These are phyloP conservation scores for Sporormia fimetaria DNA, from an alignment of 495 filamentous ascomycete species.

Conservation along the genomic window DNA sequence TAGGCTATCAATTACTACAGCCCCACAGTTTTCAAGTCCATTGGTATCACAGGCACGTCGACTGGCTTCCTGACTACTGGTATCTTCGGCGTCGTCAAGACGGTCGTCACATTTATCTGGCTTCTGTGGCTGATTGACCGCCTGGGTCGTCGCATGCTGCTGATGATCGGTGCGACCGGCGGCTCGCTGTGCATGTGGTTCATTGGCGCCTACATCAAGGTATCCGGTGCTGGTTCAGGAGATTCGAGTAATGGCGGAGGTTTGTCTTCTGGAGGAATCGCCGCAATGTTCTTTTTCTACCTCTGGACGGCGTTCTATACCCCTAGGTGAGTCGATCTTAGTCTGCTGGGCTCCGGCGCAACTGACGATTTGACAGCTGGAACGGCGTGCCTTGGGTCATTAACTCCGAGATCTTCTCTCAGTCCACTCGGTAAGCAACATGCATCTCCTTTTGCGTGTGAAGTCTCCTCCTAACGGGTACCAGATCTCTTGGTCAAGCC, in stretches of 20 bases:
- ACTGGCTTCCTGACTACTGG: constrained; percentile 25
- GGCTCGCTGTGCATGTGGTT: constrained; percentile 49
- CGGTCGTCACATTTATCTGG: constrained; percentile 49
- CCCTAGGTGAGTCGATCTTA: too few species aligned
- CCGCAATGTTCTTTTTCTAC: constrained; percentile 70
- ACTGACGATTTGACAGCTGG: too few species aligned
- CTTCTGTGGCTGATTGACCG: constrained; percentile 46
- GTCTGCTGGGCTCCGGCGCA: too few species aligned
- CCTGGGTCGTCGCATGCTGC: constrained; percentile 45
- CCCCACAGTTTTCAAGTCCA: constrained; percentile 25
- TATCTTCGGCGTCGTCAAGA: constrained; percentile 32
- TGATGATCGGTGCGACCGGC: constrained; percentile 45
- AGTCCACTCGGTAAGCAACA: constrained; percentile 23
- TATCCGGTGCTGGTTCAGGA: constrained; percentile 43
- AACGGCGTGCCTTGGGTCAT: constrained; percentile 45
- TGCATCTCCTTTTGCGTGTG: not conserved
- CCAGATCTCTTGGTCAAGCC: constrained; percentile 49
- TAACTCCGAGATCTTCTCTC: constrained; percentile 33
- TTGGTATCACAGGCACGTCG: constrained; percentile 20
- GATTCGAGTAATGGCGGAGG: constrained; percentile 30
- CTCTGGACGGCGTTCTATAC: constrained; percentile 71
- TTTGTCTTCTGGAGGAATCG: constrained; percentile 48
- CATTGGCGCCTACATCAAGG: constrained; percentile 38
- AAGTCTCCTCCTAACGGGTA: not conserved
- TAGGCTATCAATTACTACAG: constrained; percentile 37